Conservation (phyloP, 2,329 filamentous ascomycete species). For the Daldinia sp. region DNA sequence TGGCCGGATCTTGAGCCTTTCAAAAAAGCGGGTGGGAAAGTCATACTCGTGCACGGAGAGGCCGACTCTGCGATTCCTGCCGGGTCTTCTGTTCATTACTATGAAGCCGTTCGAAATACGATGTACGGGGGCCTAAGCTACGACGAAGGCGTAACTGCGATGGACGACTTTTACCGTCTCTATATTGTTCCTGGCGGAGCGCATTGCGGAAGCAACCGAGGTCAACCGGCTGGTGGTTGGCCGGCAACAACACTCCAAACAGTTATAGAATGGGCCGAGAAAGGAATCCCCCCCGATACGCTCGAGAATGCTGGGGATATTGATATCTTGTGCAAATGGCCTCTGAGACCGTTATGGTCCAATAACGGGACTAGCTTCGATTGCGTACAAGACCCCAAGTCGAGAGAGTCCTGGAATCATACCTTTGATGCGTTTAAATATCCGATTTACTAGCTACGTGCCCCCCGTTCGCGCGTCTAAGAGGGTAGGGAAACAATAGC, state of each 20-base stretch:
- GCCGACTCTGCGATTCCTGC: conserved; percentile 58
- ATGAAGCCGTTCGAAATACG: conserved; percentile 56
- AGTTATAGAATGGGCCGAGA: conserved; percentile 62
- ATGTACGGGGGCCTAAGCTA: conserved; percentile 56
- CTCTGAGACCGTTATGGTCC: conserved; percentile 52
- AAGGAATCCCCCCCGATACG: conserved; percentile 53
- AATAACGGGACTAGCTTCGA: conserved; percentile 42
- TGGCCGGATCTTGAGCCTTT: conserved; percentile 58
- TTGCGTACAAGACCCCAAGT: conserved; percentile 37
- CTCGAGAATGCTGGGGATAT: conserved; percentile 53
- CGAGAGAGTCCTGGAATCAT: conserved; percentile 33
- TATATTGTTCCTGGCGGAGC: conserved; percentile 57
- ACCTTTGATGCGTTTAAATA: conserved; percentile 34
- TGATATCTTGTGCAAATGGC: conserved; percentile 53
- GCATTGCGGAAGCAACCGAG: conserved; percentile 55
- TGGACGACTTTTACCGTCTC: conserved; percentile 57
- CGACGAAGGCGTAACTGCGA: conserved; percentile 50
- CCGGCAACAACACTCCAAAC: conserved; percentile 55
- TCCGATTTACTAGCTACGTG: conserved; percentile 33
- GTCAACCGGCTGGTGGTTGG: conserved; percentile 52
- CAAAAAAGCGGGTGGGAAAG: conserved; percentile 56
- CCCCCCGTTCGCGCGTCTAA: no score
- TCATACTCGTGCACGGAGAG: conserved; percentile 63
- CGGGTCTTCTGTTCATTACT: conserved; percentile 53
- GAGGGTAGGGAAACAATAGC: no score